A percentile compares a stretch with the other conserved stretches of the same genome.
These are phyloP conservation scores for Talaromyces sp. DNA, from an alignment of 2,329 filamentous ascomycete species.

Conservation along the genomic window DNA sequence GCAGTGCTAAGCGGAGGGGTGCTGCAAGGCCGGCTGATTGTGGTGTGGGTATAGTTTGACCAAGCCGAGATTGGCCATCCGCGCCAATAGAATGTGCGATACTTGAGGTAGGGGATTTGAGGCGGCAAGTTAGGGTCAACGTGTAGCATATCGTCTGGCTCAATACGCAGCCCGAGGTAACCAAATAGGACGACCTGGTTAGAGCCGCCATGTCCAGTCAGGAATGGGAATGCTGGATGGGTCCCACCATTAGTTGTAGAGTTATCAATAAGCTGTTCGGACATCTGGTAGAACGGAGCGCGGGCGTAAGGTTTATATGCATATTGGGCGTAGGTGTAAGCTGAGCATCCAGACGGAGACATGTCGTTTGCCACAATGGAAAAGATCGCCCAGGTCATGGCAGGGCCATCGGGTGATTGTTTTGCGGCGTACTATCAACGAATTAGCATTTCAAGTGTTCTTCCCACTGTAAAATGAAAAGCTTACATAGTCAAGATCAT, in stretches of 20 bases:
- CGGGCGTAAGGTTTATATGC: conserved; percentile 66
- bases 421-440: conserved; percentile 62
- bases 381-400: conserved; percentile 74
- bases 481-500: conserved; percentile 64
- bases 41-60: conserved; percentile 68
- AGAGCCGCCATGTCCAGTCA: conserved; percentile 71
- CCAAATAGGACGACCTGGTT: conserved; percentile 70
- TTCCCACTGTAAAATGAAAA: not conserved
- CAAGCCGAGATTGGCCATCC: conserved; percentile 64
- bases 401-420: conserved; percentile 68
- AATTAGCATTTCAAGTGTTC: not conserved
- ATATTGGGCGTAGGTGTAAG: conserved; percentile 68
- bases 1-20: conserved; percentile 53
- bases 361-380: conserved; percentile 67
- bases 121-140: conserved; percentile 67
- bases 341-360: conserved; percentile 67
- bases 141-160: conserved; percentile 60
- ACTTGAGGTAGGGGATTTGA: conserved; percentile 63
- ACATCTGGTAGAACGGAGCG: conserved; percentile 71
- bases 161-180: conserved; percentile 65
- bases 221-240: conserved; percentile 70
- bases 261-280: conserved; percentile 68
- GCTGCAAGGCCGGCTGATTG: conserved; percentile 55
- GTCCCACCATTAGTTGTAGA: conserved; percentile 64
- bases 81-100: conserved; percentile 68